These are phyloP conservation scores for Mortierella polycephala DNA, from an alignment of 371 early-diverging fungal species.

Conservation along the genomic window DNA sequence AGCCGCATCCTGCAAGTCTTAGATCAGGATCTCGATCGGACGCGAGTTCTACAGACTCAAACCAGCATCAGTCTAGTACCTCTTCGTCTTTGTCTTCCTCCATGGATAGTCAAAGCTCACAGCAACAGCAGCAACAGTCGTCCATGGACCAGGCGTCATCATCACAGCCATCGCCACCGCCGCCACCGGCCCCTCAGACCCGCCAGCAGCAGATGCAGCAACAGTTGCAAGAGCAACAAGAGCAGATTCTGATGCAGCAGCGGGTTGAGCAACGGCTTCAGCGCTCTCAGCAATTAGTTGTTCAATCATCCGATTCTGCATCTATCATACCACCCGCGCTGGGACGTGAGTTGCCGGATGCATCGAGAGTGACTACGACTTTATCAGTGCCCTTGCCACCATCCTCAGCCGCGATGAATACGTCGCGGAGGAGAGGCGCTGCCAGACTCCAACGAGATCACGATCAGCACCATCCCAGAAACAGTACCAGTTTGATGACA, in stretches of 20 bases:
- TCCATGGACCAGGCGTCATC: not conserved
- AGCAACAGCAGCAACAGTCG: constrained; percentile 2
- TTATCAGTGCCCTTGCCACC: not conserved
- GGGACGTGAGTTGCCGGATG: not conserved
- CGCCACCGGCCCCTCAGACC: constrained; percentile 3
- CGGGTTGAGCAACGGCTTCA: constrained; percentile 15
- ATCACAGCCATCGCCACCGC: constrained; percentile 5
- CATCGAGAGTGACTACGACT: not conserved
- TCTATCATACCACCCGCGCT: not conserved
- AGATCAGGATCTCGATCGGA: not conserved
- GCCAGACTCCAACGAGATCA: no score
- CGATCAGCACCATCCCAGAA: not conserved
- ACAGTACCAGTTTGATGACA: constrained; percentile 9
- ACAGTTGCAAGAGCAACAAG: constrained; percentile 22
- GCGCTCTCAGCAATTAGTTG: constrained; percentile 21
- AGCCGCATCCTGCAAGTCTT: constrained; percentile 1
- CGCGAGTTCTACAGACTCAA: constrained; percentile 5
- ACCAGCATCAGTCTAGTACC: constrained; percentile 5
- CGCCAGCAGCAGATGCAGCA: constrained; percentile 19
- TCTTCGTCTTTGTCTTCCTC: no score
- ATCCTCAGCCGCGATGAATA: not conserved
- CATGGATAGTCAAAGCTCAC: not conserved
- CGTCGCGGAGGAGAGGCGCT: no score
- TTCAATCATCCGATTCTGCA: constrained; percentile 10
- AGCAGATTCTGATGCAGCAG: constrained; percentile 30